Base-by-base conservation (phyloP, 768 basidiomycete species). In the Collybia nuda region DNA sequence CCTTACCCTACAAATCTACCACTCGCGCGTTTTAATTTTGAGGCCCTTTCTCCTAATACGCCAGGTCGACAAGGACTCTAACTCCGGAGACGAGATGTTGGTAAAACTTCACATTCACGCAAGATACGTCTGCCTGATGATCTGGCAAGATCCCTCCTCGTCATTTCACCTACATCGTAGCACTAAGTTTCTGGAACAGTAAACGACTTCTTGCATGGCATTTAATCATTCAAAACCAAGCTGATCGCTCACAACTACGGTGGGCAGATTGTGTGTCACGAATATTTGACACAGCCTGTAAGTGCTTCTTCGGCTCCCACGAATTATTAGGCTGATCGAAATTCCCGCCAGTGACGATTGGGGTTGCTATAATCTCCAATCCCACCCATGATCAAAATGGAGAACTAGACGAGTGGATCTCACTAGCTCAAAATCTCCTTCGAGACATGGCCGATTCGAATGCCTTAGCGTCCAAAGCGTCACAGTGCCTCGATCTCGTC, bases 281-380 rank as follows among this genome's bases (percentile, higher is more conserved):
- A 35, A 32, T 56, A 29, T 53, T 53, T 44, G 55, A 56, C 37
- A 39, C 42, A 23, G 45, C 48, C 32, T 41, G 55, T 51, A 21
- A 44, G 51, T 51, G 17, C 3, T 7, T 21, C 22, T 26, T 26
- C 6, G 12, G 3, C 24, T 14, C 6, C 5, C 9, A 15, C 14
- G 26, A 11, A 4, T 26, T 18, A n/a, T 17, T 17, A 18, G 14
- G 18, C 26, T 35, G 32, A 32, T 37, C 5, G 28, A 28, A 15
- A 4, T 23, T 29, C n/a, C 36, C 32, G 40, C 22, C 36, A 53
- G 52, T 53, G 32, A 39, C 36, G 23, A n/a, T 53, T 39, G 41
- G 47, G 23, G 48, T 49, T 14, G 47, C 52, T 3, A 48, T 53
- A 17, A 28, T 53, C 28, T 18, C 37, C 9, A 43, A 53, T 29